phyloP scores from a whole-genome alignment of 441 rosid species.

The Macaranga tanarius region DNA sequence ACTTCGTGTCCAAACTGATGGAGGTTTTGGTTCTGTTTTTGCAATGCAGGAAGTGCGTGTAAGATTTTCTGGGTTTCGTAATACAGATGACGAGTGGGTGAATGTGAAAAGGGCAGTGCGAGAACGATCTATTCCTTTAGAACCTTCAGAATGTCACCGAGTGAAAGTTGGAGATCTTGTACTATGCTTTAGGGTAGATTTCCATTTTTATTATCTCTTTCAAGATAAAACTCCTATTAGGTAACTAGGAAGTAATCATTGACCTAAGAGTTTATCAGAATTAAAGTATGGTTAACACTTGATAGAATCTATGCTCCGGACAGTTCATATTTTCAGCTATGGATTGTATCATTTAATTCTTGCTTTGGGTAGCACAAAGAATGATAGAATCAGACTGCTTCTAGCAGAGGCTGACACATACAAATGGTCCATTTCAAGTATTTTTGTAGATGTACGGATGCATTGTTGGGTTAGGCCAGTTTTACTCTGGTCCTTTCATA shows the following conservation, averaged over 20 bases:
- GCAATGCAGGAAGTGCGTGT: constrained; percentile 58
- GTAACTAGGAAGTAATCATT: background rate
- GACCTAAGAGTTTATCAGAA: background rate
- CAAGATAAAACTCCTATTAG: background rate
- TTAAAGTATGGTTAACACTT: background rate
- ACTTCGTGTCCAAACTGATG: constrained; percentile 18
- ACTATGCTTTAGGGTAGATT: constrained; percentile 59
- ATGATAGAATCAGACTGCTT: background rate
- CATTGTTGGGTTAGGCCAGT: background rate
- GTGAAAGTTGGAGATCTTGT: constrained; percentile 59
- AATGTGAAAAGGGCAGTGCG: constrained; percentile 49
- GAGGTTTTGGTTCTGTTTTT: constrained; percentile 23
- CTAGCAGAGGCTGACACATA: background rate
- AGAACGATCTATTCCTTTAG: constrained; percentile 58
- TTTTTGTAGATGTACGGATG: background rate
- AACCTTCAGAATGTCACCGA: constrained; percentile 48
- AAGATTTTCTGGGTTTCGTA: constrained; percentile 61
- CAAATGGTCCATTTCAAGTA: background rate
- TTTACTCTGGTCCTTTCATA: background rate
- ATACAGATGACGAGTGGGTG: constrained; percentile 70
- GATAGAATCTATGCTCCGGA: background rate
- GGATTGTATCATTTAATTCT: background rate
- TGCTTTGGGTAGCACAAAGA: background rate
- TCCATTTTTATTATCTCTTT: background rate
- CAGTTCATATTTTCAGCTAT: background rate